Percentiles rank a stretch among this genome's conserved stretches.
phyloP scores from a whole-genome alignment of 2,329 filamentous ascomycete genomes.

The Clathrospora elynae region DNA sequence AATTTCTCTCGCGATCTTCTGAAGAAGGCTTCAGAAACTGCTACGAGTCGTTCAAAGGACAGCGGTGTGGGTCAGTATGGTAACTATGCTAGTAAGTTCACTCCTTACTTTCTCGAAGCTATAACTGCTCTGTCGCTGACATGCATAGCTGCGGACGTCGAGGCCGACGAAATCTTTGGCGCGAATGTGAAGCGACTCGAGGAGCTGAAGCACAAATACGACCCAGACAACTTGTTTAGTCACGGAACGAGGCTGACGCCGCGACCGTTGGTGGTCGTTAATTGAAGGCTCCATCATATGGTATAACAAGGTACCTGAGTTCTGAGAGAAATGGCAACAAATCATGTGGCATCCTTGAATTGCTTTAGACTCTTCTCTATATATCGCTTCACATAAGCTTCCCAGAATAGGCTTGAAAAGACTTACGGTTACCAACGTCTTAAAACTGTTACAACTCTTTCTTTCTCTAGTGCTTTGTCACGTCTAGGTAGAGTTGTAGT shows the following conservation, averaged over 20 bases:
- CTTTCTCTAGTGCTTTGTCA: too few relatives aligned
- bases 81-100: conserved; percentile 37
- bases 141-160: conserved; percentile 28
- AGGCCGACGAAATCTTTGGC: conserved; percentile 39
- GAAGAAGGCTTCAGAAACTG: conserved; percentile 32
- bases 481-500: too few relatives aligned
- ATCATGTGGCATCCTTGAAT: too few relatives aligned
- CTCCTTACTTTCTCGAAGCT: neutral
- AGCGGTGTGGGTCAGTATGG: conserved; percentile 41
- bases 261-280: conserved; percentile 27
- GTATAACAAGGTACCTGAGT: too few relatives aligned
- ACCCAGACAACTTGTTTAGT: conserved; percentile 43
- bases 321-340: neutral
- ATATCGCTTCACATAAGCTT: too few relatives aligned
- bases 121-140: neutral
- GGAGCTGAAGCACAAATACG: conserved; percentile 44
- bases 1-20: conserved; percentile 33
- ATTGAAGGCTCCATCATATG: too few relatives aligned
- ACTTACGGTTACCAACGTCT: too few relatives aligned
- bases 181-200: conserved; percentile 39
- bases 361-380: too few relatives aligned
- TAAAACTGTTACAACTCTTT: too few relatives aligned
- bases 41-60: conserved; percentile 24
- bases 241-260: conserved; percentile 33
- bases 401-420: too few relatives aligned